Evolutionary conservation across 2,329 filamentous ascomycete species (phyloP), one percentile per base, ranked within the genome.

Genomic region (Pseudogymnoascus sp.): DNA sequence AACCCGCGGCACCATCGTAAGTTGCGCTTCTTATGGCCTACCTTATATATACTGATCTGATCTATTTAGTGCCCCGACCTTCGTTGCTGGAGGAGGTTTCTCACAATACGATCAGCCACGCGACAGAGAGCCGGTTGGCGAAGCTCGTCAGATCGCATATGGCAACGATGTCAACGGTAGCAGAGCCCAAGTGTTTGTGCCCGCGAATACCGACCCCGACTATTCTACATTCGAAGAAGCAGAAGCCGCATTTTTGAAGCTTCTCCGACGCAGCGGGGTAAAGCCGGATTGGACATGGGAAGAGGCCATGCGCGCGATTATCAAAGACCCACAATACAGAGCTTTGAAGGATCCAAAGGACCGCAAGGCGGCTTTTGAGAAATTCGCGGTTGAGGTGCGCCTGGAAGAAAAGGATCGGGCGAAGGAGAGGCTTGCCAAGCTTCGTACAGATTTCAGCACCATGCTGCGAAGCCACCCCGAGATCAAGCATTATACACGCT

Each of bases 391-490:
- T 70, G 91, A 97, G 75, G 84, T 96, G 76, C 86, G 95, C 69
- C 82, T 89, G 69, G 91, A 97, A 78, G 95, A 99, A 78, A 95
- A 96, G 79, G 91, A 96, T 75, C 89, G 90, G 69, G 93, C 93
- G 73, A 93, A 96, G 77, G 93, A 97, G 77, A 88, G 95, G 73
- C 83, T 96, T 75, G 83, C 90, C 70, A 97, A 97, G 79, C 83
- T 97, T 72, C 90, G 92, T 71, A 83, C 90, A 75, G 95, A 97
- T 80, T 99, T 99, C 76, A 89, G 89, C 69, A 93, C 88, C 63
- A 99, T 99, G 95, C 83, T 99, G 68, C 91, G 89, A 77, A 93
- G 92, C 68, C 93, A 99, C 75, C 92, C 93, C 65, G 95, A 99
- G 76, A 97, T 99, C 76, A 95, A 93, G 76, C 87, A 97, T 75